Evolutionary conservation across 768 basidiomycete genomes (phyloP).

Genomic region (Pulveroboletus frians): DNA sequence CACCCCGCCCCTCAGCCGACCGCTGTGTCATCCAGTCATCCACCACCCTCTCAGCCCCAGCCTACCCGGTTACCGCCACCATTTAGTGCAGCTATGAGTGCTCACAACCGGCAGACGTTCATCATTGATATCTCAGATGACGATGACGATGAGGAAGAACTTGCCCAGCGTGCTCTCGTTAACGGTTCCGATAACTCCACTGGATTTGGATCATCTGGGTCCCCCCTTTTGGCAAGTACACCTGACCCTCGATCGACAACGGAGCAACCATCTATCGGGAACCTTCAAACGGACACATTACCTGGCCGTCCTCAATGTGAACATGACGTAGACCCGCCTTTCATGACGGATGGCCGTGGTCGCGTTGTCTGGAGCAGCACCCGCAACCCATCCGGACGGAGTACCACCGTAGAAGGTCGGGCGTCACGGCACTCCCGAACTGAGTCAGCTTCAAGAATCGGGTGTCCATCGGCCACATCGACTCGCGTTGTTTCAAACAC

Average conservation of each 20-base stretch:
- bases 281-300: slow-evolving; percentile 2
- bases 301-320: slow-evolving; percentile 21
- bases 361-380: slow-evolving; percentile 47
- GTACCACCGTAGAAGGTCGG: slow-evolving; percentile 17
- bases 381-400: slow-evolving; percentile 17
- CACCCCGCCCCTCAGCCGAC: not conserved
- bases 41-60: slow-evolving; percentile 2
- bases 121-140: slow-evolving; percentile 32
- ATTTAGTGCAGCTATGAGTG: slow-evolving; percentile 24
- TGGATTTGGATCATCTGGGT: slow-evolving; percentile 1
- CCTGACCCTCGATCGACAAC: not conserved
- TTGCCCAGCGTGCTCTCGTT: not conserved
- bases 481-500: slow-evolving; percentile 4
- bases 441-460: slow-evolving; percentile 15
- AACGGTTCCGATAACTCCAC: not conserved
- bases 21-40: not conserved
- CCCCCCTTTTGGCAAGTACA: not conserved
- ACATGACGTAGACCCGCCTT: slow-evolving; percentile 42
- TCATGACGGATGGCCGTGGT: slow-evolving; percentile 62
- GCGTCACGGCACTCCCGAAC: slow-evolving; percentile 19
- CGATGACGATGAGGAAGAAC: slow-evolving; percentile 20
- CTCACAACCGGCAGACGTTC: slow-evolving; percentile 23
- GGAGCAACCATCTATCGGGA: not conserved
- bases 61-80: slow-evolving; percentile 13
- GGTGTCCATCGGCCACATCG: slow-evolving; percentile 14